Percentiles rank a stretch among this genome's conserved stretches.
Evolutionary conservation across 176 grass and related monocot genomes (phyloP).

Genomic region (Musa troglodytarum): DNA sequence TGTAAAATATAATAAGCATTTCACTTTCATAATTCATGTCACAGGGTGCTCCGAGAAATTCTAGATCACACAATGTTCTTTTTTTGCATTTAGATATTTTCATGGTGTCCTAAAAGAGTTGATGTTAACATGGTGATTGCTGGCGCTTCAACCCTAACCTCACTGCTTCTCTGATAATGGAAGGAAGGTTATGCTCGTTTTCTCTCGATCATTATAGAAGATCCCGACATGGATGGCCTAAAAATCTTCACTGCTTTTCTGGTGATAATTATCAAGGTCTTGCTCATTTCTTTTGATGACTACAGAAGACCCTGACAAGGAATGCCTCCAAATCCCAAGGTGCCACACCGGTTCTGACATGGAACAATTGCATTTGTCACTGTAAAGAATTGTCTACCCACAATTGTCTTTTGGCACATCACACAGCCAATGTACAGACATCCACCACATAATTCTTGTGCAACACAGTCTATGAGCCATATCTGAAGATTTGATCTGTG

Average conservation of each 20-base stretch:
- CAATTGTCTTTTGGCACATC: no score
- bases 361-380: no score
- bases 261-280: no score
- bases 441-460: no score
- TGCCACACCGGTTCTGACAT: no score
- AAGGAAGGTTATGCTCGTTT: neutral
- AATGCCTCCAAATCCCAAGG: no score
- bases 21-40: constrained; percentile 18
- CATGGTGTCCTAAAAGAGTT: neutral
- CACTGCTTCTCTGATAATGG: neutral
- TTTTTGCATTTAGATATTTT: constrained; percentile 6
- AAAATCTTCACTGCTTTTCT: neutral
- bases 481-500: no score
- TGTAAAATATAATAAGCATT: constrained; percentile 14
- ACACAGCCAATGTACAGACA: no score
- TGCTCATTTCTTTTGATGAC: no score
- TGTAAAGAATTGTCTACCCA: no score
- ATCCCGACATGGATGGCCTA: neutral
- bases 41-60: constrained; percentile 91
- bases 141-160: neutral
- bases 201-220: neutral
- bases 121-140: neutral
- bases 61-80: constrained; percentile 22
- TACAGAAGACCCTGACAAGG: no score
- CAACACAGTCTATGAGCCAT: no score